phyloP scores from a whole-genome alignment of 306 rosid genomes.

The Macrotyloma uniflorum region DNA sequence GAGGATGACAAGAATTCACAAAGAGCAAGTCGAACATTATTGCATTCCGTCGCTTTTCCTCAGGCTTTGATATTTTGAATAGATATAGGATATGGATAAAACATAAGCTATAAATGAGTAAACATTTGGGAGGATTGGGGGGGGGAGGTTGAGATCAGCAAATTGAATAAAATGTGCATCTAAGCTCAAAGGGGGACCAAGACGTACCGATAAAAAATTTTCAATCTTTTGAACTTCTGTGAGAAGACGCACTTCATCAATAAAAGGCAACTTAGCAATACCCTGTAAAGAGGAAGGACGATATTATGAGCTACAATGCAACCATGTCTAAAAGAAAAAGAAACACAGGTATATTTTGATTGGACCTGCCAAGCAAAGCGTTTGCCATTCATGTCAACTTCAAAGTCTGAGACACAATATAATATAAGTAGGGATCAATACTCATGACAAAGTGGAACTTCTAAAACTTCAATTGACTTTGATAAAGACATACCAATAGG shows the following conservation, averaged over 20 bases:
- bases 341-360: conserved; percentile 13
- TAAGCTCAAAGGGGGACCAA: conserved; percentile 14
- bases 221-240: conserved; percentile 77
- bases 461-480: neutral
- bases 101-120: conserved; percentile 18
- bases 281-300: conserved; percentile 60
- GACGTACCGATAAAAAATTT: conserved; percentile 68
- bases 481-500: conserved; percentile 70
- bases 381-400: conserved; percentile 99
- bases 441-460: neutral
- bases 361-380: conserved; percentile 96
- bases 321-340: neutral
- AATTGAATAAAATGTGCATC: conserved; percentile 7
- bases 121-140: neutral
- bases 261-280: conserved; percentile 93
- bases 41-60: conserved; percentile 78
- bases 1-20: conserved; percentile 91
- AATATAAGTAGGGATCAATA: conserved; percentile 29
- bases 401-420: conserved; percentile 72
- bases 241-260: conserved; percentile 94
- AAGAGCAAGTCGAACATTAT: conserved; percentile 86
- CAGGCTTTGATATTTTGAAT: conserved; percentile 51
- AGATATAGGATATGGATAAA: conserved; percentile 13
- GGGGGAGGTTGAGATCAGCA: neutral
- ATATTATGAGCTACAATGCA: neutral